These are phyloP conservation scores for Colletotrichum acutatum DNA, from an alignment of 2,329 filamentous ascomycete genomes.

Conservation along the genomic window DNA sequence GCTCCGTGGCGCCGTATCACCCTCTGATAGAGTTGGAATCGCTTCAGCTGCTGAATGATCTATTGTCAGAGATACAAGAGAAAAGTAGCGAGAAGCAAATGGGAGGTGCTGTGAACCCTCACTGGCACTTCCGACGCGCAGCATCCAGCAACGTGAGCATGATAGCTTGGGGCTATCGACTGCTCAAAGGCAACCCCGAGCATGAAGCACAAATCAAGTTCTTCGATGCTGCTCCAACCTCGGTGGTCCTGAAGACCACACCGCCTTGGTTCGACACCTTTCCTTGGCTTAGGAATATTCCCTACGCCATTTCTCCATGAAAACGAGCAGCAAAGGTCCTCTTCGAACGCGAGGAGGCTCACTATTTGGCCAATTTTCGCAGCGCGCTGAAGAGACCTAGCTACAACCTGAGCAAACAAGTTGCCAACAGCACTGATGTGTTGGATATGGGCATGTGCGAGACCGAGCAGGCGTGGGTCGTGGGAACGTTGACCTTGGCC, in stretches of 20 bases:
- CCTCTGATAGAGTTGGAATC: conserved; percentile 6
- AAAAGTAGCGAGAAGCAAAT: background rate
- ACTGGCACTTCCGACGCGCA: conserved; percentile 7
- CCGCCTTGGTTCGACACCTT: background rate
- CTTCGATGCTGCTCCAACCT: background rate
- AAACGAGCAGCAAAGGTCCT: conserved; percentile 3
- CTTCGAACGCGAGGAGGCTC: background rate
- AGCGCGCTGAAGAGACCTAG: background rate
- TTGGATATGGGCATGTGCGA: background rate
- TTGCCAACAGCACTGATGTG: background rate
- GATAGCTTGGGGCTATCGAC: conserved; percentile 7
- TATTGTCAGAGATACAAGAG: background rate
- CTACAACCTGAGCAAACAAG: conserved; percentile 8
- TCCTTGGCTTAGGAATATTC: conserved; percentile 10
- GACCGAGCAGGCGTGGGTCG: background rate
- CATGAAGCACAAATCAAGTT: conserved; percentile 4
- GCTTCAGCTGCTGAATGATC: conserved; percentile 9
- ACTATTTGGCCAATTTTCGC: conserved; percentile 8
- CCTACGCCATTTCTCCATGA: conserved; percentile 19
- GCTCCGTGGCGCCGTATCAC: background rate
- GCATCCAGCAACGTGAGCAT: conserved; percentile 1
- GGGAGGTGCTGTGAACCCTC: background rate
- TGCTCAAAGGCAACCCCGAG: background rate
- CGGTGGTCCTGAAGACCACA: background rate
- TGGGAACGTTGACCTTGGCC: conserved; percentile 2